Percentiles rank a stretch among this genome's conserved stretches.
Conservation (phyloP, 2,329 filamentous ascomycete genomes). For the Cadophora luteo-olivacea region DNA sequence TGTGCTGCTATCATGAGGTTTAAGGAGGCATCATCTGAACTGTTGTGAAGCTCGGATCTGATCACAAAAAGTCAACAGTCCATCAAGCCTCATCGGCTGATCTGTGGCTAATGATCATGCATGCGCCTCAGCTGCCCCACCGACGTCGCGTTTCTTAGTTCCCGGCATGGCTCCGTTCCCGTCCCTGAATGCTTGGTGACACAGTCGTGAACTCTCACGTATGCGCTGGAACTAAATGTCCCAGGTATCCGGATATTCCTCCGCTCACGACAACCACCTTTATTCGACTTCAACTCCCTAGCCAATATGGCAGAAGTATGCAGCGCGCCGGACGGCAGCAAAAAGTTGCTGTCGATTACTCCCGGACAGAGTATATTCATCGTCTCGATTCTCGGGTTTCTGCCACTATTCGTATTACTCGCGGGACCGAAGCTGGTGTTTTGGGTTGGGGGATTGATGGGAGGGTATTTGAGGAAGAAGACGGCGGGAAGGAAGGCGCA, state of each 20-base stretch:
- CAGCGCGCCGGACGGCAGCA: slow-evolving; percentile 40
- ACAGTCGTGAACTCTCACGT: slow-evolving; percentile 16
- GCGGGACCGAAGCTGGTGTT: slow-evolving; percentile 40
- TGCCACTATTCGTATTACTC: slow-evolving; percentile 42
- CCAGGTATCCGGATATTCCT: slow-evolving; percentile 4
- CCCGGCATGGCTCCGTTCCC: background rate
- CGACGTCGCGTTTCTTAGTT: background rate
- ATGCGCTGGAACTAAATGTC: background rate
- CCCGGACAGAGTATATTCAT: slow-evolving; percentile 41
- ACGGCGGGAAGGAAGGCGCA: slow-evolving; percentile 66
- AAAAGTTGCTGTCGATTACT: slow-evolving; percentile 43
- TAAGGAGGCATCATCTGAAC: background rate
- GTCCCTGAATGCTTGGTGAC: slow-evolving; percentile 12
- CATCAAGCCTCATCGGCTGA: slow-evolving; percentile 10
- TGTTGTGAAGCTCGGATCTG: background rate
- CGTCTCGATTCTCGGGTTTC: slow-evolving; percentile 41
- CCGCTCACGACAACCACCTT: background rate
- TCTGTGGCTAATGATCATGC: slow-evolving; percentile 16
- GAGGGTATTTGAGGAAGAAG: slow-evolving; percentile 67
- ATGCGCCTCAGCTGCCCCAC: slow-evolving; percentile 5
- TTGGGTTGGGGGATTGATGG: slow-evolving; percentile 51
- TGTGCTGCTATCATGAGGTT: background rate
- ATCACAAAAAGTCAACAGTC: slow-evolving; percentile 13
- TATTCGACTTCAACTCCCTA: background rate
- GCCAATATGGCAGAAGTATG: slow-evolving; percentile 39